Evolutionary conservation across 495 filamentous ascomycete species (phyloP), one percentile per base, ranked within the genome.

Genomic region (Articulospora tetracladia): DNA sequence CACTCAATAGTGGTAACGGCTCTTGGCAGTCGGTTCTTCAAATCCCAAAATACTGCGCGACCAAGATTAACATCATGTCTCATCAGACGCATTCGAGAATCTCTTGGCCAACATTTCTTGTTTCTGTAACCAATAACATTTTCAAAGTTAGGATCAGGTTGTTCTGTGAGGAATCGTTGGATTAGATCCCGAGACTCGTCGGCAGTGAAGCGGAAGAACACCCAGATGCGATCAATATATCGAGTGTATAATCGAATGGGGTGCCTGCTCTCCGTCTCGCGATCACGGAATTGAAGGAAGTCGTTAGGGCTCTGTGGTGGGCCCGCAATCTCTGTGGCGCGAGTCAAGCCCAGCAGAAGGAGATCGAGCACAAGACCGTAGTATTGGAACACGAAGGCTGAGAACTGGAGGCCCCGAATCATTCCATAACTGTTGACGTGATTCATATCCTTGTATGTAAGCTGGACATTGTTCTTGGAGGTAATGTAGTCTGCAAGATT

Each of bases 381-480:
- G 81, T 92, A 99, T 72, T 99, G 95, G 84, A 98, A 98, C 28
- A 98, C 93, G 62, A 99, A 99, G 12, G 89, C 95, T 1, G 93
- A 97, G 72, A 99, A 99, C 69, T 98, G 95, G 39, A 98, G 80
- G 61, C 95, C 95, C 58, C 95, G 91, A 67, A 98, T 97, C 85
- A 99, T 86, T 53, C 95, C 95, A 68, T 98, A 99, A 72, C 90
- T 95, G 73, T 99, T 99, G 56, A 93, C 95, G 70, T 99, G 95
- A 68, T 97, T 98, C 95, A 99, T 99, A 68, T 99, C 95, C 77
- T 99, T 99, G 76, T 99, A 99, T 64, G 93, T 97, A 57, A 99
- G 82, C 67, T 97, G 93, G 17, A 99, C 95, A 69, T 99, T 99
- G 77, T 99, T 99, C 83, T 99, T 99, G 3, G 92, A 92, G 12